Percentiles rank a stretch among this genome's conserved stretches.
These are phyloP conservation scores for Lentinula boryana DNA, from an alignment of 768 basidiomycete species.

Conservation along the genomic window DNA sequence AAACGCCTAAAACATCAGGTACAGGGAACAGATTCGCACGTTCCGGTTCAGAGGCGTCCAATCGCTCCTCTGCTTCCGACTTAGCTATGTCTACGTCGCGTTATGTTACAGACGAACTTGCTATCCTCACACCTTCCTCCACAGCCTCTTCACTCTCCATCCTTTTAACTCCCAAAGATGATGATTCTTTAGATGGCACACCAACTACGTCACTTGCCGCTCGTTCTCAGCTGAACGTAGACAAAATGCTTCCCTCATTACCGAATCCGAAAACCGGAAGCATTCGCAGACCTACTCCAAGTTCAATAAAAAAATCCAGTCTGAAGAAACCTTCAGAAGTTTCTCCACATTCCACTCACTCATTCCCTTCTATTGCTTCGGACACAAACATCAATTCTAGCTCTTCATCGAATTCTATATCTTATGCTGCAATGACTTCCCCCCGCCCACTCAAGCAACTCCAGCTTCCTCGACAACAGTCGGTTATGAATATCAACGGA, in stretches of 20 bases:
- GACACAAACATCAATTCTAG: conserved; percentile 29
- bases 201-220: conserved; percentile 4
- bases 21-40: neutral
- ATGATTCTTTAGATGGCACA: conserved; percentile 1
- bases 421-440: conserved; percentile 9
- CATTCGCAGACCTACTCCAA: conserved; percentile 8
- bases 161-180: conserved; percentile 27
- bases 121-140: conserved; percentile 14
- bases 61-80: neutral
- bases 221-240: conserved; percentile 12
- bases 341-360: conserved; percentile 4
- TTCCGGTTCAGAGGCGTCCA: conserved; percentile 3
- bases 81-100: conserved; percentile 17
- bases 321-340: neutral
- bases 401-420: conserved; percentile 8
- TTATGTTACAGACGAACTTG: conserved; percentile 8
- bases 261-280: conserved; percentile 14
- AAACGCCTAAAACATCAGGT: neutral
- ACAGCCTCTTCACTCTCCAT: conserved; percentile 29
- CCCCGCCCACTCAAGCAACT: conserved; percentile 19
- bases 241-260: conserved; percentile 27
- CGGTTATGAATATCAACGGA: conserved; percentile 16
- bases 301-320: neutral
- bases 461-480: conserved; percentile 22
- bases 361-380: conserved; percentile 10